Evolutionary conservation across 257 asterid genomes (phyloP).

Genomic region (Solanum sparsipilum): DNA sequence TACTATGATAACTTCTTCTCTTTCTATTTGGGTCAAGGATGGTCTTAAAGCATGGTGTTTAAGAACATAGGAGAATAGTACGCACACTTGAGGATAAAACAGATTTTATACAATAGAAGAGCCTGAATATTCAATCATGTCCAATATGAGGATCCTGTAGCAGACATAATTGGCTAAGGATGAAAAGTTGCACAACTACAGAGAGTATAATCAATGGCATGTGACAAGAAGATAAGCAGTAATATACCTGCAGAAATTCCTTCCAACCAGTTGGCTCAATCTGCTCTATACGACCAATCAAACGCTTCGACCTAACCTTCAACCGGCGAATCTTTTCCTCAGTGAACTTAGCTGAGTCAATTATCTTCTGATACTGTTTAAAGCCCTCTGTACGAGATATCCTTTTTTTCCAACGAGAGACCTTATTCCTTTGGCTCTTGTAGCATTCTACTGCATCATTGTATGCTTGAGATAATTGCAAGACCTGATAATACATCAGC

Average conservation of each 20-base stretch:
- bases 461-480: slow-evolving; percentile 60
- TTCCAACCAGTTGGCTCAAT: slow-evolving; percentile 99
- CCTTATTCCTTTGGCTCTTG: slow-evolving; percentile 85
- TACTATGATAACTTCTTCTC: background rate
- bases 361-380: slow-evolving; percentile 76
- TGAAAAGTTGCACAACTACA: background rate
- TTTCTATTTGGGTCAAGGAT: background rate
- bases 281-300: slow-evolving; percentile 69
- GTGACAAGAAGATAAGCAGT: background rate
- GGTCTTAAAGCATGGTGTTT: background rate
- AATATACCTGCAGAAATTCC: slow-evolving; percentile 87
- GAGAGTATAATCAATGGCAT: background rate
- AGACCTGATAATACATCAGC: slow-evolving; percentile 31
- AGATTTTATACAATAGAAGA: background rate
- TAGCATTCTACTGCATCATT: slow-evolving; percentile 61
- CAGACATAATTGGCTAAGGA: background rate
- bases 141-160: background rate
- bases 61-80: background rate
- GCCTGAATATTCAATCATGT: background rate
- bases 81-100: background rate
- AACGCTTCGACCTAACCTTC: slow-evolving; percentile 72
- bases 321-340: slow-evolving; percentile 85
- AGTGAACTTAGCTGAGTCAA: slow-evolving; percentile 64
- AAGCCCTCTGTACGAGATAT: slow-evolving; percentile 82
- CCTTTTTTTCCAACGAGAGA: slow-evolving; percentile 72